Base-by-base conservation (phyloP, 2,329 filamentous ascomycete genomes). In the Ambrosiella xylebori region DNA sequence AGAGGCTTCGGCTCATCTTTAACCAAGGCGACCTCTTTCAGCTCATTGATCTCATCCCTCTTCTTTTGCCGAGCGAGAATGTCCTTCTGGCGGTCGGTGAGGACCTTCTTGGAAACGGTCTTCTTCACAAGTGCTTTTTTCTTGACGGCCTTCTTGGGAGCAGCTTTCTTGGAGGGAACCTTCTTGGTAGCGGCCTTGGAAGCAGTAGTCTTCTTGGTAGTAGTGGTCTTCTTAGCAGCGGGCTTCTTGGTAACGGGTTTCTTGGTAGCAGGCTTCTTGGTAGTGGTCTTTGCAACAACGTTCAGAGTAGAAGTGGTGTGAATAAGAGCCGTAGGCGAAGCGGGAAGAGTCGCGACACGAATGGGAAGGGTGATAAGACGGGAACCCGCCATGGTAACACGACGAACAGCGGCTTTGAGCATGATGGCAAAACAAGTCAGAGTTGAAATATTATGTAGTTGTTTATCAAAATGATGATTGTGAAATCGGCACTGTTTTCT, bases 81-180 rank as follows among this genome's bases (percentile, higher is more conserved):
- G 37, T 40, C 52, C 66, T 71, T 66, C 62, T 71, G 63, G 66
- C 75, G 72, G 1, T 69, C 68, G 36, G 68, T 69, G 60, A 69
- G 57, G 17, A 36, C n/a, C 55, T 57, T 56, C 36, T 60, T 63
- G 17, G 60, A 59, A 54, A 62, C 64, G 35, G 61, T 57, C 61
- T 49, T 61, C 47, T 57, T 60, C 57, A 67, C 67, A 27, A 64
- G 56, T 41, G 61, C 61, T 15, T 64, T 19, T 61, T 65, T 66
- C 60, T 65, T 65, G 39, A 59, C 52, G 17, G 59, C 39, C 54
- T 56, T 56, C 44, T 56, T 63, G 61, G 64, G 62, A 8, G 63
- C 41, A 54, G 61, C 52, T 60, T 65, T 67, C 54, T 65, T 67
- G n/a, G 47, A n/a, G 12, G 52, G 15, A 8, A 27, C 27, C 54